phyloP scores from a whole-genome alignment of 306 rosid genomes.

The Cajanus cajan region DNA sequence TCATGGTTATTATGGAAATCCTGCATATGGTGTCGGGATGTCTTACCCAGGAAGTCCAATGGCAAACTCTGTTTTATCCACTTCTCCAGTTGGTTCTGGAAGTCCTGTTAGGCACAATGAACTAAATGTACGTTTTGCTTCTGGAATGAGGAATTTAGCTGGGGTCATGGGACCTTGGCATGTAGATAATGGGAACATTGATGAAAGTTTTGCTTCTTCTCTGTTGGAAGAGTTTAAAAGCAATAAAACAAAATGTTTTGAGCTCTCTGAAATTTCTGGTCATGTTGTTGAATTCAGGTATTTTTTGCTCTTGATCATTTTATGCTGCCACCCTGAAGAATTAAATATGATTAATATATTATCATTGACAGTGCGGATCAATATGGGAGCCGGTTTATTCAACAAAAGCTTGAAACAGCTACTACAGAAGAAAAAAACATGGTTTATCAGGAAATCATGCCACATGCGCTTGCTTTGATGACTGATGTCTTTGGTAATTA shows the following conservation, averaged over 20 bases:
- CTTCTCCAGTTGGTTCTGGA: constrained; percentile 83
- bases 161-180: constrained; percentile 90
- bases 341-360: not conserved
- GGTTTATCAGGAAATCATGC: constrained; percentile 97
- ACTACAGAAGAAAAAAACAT: constrained; percentile 77
- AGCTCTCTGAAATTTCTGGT: constrained; percentile 73
- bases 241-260: constrained; percentile 76
- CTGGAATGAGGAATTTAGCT: constrained; percentile 79
- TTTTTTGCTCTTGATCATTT: not conserved
- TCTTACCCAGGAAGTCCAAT: constrained; percentile 92
- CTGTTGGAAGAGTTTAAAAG: constrained; percentile 89
- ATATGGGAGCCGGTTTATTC: constrained; percentile 92
- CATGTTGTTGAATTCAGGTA: constrained; percentile 80
- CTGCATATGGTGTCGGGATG: constrained; percentile 51
- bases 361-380: constrained; percentile 75
- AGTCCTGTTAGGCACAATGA: constrained; percentile 88
- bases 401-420: constrained; percentile 94
- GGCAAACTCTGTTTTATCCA: constrained; percentile 56
- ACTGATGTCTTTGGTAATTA: constrained; percentile 96
- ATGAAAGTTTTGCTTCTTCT: constrained; percentile 73
- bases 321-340: not conserved
- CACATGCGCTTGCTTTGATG: constrained; percentile 87
- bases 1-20: constrained; percentile 82
- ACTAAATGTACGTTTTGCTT: constrained; percentile 66
- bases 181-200: constrained; percentile 62